phyloP scores from a whole-genome alignment of 768 basidiomycete species.

The Hortiboletus campestris region DNA sequence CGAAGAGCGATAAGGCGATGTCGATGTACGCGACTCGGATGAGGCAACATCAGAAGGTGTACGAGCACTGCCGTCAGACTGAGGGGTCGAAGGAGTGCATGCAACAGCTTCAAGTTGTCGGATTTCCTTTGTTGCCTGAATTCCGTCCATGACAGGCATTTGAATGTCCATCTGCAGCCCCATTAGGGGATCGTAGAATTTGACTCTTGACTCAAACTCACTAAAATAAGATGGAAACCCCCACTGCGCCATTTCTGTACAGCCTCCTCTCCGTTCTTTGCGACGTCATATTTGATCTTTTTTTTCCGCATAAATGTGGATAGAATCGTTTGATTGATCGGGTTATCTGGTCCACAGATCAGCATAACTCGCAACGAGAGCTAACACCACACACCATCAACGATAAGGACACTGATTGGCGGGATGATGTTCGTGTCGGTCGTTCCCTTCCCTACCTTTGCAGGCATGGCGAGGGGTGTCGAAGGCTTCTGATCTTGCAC shows the following conservation, averaged over 20 bases:
- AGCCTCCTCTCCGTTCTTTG: slow-evolving; percentile 93
- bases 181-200: slow-evolving; percentile 11
- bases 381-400: slow-evolving; percentile 70
- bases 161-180: slow-evolving; percentile 93
- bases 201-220: slow-evolving; percentile 38
- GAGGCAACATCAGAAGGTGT: slow-evolving; percentile 57
- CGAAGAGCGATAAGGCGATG: slow-evolving; percentile 80
- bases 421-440: slow-evolving; percentile 79
- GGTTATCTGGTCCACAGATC: slow-evolving; percentile 70
- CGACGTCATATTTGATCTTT: slow-evolving; percentile 91
- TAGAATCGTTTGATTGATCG: slow-evolving; percentile 96
- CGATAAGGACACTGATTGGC: slow-evolving; percentile 96
- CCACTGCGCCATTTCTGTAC: slow-evolving; percentile 94
- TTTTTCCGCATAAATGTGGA: slow-evolving; percentile 97
- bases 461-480: slow-evolving; percentile 27
- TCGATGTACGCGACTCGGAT: slow-evolving; percentile 43
- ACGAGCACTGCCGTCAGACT: slow-evolving; percentile 43
- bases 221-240: slow-evolving; percentile 92
- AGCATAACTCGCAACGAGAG: slow-evolving; percentile 7
- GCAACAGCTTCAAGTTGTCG: slow-evolving; percentile 77
- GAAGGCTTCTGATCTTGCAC: slow-evolving; percentile 29
- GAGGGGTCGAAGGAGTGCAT: slow-evolving; percentile 68
- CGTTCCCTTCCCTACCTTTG: slow-evolving; percentile 51
- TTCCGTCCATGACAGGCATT: slow-evolving; percentile 99
- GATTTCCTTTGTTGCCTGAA: slow-evolving; percentile 95